phyloP scores from a whole-genome alignment of 1,284 basidiomycete species.

The Cryptococcus hybrid region DNA sequence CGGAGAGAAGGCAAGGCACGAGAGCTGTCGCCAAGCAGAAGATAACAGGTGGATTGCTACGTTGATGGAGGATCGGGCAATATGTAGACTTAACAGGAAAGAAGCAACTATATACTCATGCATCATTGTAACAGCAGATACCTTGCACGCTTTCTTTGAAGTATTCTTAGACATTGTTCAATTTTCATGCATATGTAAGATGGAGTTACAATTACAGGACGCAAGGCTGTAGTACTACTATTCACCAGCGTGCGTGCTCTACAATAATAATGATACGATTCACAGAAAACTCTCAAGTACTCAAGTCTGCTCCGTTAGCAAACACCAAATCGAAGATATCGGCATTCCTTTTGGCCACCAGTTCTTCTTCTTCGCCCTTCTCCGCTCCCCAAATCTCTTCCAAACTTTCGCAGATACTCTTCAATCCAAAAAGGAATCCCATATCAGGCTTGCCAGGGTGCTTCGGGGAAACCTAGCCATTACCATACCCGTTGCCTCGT shows the following conservation, averaged over 20 bases:
- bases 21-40: constrained; percentile 33
- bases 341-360: constrained; percentile 19
- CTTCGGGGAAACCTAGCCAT: constrained; percentile 91
- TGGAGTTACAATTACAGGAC: constrained; percentile 8
- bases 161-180: not conserved
- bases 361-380: constrained; percentile 52
- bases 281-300: constrained; percentile 11
- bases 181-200: constrained; percentile 15
- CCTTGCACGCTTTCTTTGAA: not conserved
- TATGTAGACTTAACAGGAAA: not conserved
- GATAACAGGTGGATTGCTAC: not conserved
- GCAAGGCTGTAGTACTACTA: too few species aligned
- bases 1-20: constrained; percentile 34
- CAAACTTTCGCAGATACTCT: constrained; percentile 70
- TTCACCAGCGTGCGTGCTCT: too few species aligned
- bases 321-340: constrained; percentile 40
- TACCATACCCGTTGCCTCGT: constrained; percentile 71
- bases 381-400: constrained; percentile 74
- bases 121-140: constrained; percentile 1
- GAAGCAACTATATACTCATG: constrained; percentile 7
- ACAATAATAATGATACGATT: too few species aligned
- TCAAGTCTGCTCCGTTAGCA: constrained; percentile 15
- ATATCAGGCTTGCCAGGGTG: constrained; percentile 85
- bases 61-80: not conserved
- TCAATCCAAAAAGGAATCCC: constrained; percentile 89